Conservation (phyloP, 495 filamentous ascomycete genomes). For the Tuber umbilicatum region DNA sequence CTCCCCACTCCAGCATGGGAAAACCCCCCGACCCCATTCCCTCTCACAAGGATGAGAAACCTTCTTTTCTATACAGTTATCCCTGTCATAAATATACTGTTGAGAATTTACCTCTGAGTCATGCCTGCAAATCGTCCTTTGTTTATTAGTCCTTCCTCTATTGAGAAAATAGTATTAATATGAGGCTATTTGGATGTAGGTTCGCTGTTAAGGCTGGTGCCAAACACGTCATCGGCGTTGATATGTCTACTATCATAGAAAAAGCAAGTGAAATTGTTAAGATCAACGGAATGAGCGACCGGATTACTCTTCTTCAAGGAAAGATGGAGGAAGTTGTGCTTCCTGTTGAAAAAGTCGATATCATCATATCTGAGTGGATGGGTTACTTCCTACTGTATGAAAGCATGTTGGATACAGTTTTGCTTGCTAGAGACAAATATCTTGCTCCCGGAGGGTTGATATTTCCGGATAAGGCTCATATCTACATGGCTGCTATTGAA, state of each 20-base stretch:
- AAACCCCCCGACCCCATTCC: neutral
- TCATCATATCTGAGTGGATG: conserved; percentile 99
- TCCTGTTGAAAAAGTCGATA: conserved; percentile 85
- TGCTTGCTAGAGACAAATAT: conserved; percentile 89
- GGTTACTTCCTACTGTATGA: conserved; percentile 98
- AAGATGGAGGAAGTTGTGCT: conserved; percentile 93
- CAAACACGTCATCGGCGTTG: conserved; percentile 89
- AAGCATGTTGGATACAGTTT: conserved; percentile 93
- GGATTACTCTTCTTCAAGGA: conserved; percentile 86
- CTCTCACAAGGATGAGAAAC: conserved; percentile 27
- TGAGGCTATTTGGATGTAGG: conserved; percentile 50
- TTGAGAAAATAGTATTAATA: conserved; percentile 9
- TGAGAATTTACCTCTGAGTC: conserved; percentile 38
- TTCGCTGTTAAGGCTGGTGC: conserved; percentile 93
- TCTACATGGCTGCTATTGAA: conserved; percentile 76
- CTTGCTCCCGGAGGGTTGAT: conserved; percentile 76
- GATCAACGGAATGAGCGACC: conserved; percentile 70
- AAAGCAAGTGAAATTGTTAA: conserved; percentile 89
- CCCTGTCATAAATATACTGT: conserved; percentile 41
- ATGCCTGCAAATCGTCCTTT: neutral
- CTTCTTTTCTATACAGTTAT: conserved; percentile 40
- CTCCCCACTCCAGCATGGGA: neutral
- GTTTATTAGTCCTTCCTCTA: conserved; percentile 1
- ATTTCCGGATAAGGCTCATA: conserved; percentile 82
- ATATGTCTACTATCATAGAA: conserved; percentile 94